Base-by-base conservation (phyloP, 106 monocot genomes). In the Dioscorea dumetorum region DNA sequence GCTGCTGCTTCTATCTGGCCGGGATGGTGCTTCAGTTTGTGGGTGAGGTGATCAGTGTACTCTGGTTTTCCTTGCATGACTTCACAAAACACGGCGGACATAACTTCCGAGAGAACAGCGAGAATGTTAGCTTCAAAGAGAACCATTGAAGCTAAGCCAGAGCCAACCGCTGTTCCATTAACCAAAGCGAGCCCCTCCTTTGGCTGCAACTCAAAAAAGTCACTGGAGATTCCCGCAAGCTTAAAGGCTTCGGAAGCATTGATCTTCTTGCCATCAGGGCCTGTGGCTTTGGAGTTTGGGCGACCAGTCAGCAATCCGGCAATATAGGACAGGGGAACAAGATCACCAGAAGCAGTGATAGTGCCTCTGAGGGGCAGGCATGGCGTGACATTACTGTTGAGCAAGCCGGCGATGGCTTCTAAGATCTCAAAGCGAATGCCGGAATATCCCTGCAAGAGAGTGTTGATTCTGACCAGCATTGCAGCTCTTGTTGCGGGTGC, bases 371-470 rank as follows among this genome's bases (percentile, higher is more conserved):
- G 83, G 8, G 87, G 87, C 57, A 87, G 74, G 77, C 87, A 87
- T 18, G 87, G 87, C 48, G 80, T 87, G 63, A 87, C 51, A 77
- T 66, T 48, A 77, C 41, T 50, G 78, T 87, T 87, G 65, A 87
- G 80, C 7, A 87, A 66, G 64, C 64, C 50, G 67, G 83, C 75
- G 72, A 87, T 83, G 32, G 87, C 80, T 60, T 87, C 87, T 5
- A 87, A 69, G 64, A 87, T 87, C 81, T 83, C 87, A 69, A 87
- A 87, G 0, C 87, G 71, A 77, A 87, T 87, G 57, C 87, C 87
- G 28, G 87, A 87, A 80, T 87, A 87, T 19, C 87, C 87, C 67
- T 87, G 87, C 22, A 87, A 80, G 50, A 87, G 83, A 21, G 87
- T 83, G 83, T 87, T 87, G 62, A 80, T 70, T 5, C 87, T 70